These are phyloP conservation scores for Leccinum disarticulatum DNA, from an alignment of 768 basidiomycete species.

Conservation along the genomic window DNA sequence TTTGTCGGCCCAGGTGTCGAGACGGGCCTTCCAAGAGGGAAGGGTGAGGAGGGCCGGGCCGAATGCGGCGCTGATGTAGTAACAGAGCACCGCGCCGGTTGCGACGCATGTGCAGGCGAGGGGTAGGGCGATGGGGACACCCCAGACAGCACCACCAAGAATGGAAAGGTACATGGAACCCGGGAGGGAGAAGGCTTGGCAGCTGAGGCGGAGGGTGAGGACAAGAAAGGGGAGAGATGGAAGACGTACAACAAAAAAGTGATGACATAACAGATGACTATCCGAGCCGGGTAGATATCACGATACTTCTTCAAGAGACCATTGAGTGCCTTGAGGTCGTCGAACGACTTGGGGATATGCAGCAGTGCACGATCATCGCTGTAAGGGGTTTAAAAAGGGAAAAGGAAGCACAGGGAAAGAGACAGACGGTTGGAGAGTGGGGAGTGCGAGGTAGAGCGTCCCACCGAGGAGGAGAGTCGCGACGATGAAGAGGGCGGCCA, in stretches of 20 bases:
- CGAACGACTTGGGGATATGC: constrained; percentile 85
- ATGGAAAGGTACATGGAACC: constrained; percentile 99
- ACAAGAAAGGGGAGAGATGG: constrained; percentile 1
- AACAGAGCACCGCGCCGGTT: constrained; percentile 87
- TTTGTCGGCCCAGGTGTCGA: constrained; percentile 81
- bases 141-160: constrained; percentile 94
- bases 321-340: constrained; percentile 84
- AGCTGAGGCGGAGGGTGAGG: constrained; percentile 44
- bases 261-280: constrained; percentile 82
- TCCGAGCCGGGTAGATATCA: constrained; percentile 81
- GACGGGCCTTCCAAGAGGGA: constrained; percentile 77
- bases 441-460: constrained; percentile 78
- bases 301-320: constrained; percentile 88
- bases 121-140: constrained; percentile 79
- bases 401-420: constrained; percentile 1
- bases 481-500: constrained; percentile 72
- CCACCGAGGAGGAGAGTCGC: constrained; percentile 72
- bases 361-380: constrained; percentile 76
- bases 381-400: constrained; percentile 11
- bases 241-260: constrained; percentile 87
- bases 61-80: constrained; percentile 86
- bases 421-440: constrained; percentile 74
- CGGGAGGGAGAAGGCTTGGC: constrained; percentile 95
- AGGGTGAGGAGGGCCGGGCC: constrained; percentile 89
- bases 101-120: constrained; percentile 94